phyloP scores from a whole-genome alignment of 2,329 filamentous ascomycete genomes.

The Dryadomyces quercus-mongolicae region DNA sequence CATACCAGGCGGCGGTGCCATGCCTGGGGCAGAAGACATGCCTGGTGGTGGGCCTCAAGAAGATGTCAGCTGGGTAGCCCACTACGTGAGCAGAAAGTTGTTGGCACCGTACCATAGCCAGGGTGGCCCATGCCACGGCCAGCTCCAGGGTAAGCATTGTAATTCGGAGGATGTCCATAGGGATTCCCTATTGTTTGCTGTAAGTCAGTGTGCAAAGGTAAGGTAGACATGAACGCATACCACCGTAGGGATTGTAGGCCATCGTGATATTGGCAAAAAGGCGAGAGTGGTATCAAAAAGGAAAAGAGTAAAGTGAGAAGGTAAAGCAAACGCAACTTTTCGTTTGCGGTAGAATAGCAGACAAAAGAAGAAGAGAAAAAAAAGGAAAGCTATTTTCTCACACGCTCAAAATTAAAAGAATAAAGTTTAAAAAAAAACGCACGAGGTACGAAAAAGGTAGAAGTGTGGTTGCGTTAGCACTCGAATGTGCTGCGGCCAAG shows the following conservation, averaged over 20 bases:
- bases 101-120: slow-evolving; percentile 54
- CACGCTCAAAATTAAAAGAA: background rate
- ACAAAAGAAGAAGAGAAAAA: background rate
- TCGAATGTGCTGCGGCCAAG: too few species aligned
- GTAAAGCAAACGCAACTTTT: background rate
- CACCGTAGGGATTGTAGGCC: slow-evolving; percentile 52
- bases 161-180: slow-evolving; percentile 66
- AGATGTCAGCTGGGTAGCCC: too few species aligned
- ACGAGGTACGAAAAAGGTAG: background rate
- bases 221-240: slow-evolving; percentile 17
- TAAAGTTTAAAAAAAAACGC: background rate
- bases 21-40: slow-evolving; percentile 70
- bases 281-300: background rate
- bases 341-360: background rate
- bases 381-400: background rate
- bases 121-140: slow-evolving; percentile 63
- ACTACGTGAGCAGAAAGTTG: background rate
- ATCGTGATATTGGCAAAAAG: slow-evolving; percentile 20
- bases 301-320: background rate
- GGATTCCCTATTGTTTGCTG: slow-evolving; percentile 25
- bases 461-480: background rate
- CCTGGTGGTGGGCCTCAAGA: slow-evolving; percentile 60
- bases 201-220: background rate
- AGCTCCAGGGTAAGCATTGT: slow-evolving; percentile 55
- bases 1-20: slow-evolving; percentile 65